phyloP scores from a whole-genome alignment of 495 filamentous ascomycete species.

The Darksidea phi region DNA sequence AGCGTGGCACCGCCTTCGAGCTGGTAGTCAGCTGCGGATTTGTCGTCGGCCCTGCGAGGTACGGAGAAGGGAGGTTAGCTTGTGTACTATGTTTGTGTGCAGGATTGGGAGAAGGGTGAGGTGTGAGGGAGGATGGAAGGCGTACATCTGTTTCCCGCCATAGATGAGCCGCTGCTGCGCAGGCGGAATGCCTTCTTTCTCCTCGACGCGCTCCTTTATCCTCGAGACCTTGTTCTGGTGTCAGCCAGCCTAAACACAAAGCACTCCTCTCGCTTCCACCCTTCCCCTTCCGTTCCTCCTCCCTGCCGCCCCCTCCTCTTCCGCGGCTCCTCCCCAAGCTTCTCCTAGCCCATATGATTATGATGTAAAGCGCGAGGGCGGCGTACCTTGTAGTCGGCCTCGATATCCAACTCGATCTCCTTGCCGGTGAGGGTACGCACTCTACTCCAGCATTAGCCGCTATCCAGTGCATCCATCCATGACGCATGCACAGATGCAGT shows the following conservation, averaged over 20 bases:
- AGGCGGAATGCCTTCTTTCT: slow-evolving; percentile 97
- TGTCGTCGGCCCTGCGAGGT: slow-evolving; percentile 81
- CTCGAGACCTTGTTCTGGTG: slow-evolving; percentile 64
- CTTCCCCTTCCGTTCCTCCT: not conserved
- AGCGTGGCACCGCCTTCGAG: slow-evolving; percentile 92
- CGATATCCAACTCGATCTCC: slow-evolving; percentile 97
- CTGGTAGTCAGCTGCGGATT: slow-evolving; percentile 77
- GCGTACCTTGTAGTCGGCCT: slow-evolving; percentile 81
- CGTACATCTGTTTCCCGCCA: slow-evolving; percentile 96
- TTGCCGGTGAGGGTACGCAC: slow-evolving; percentile 97
- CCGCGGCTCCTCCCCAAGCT: not conserved
- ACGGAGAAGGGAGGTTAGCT: not conserved
- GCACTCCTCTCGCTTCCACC: too few species aligned
- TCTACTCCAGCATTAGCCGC: slow-evolving; percentile 48
- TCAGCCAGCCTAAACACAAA: too few species aligned
- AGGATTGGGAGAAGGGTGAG: too few species aligned
- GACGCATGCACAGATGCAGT: too few species aligned
- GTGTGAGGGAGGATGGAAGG: slow-evolving; percentile 12
- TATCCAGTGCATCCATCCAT: not conserved
- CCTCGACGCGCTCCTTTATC: slow-evolving; percentile 98
- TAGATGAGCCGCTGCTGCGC: slow-evolving; percentile 96
- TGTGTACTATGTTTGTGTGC: too few species aligned
- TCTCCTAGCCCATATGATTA: not conserved
- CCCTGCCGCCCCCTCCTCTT: not conserved
- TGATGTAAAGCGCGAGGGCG: not conserved